Conservation (phyloP, 441 rosid genomes). For the Bruguiera hainesii region DNA sequence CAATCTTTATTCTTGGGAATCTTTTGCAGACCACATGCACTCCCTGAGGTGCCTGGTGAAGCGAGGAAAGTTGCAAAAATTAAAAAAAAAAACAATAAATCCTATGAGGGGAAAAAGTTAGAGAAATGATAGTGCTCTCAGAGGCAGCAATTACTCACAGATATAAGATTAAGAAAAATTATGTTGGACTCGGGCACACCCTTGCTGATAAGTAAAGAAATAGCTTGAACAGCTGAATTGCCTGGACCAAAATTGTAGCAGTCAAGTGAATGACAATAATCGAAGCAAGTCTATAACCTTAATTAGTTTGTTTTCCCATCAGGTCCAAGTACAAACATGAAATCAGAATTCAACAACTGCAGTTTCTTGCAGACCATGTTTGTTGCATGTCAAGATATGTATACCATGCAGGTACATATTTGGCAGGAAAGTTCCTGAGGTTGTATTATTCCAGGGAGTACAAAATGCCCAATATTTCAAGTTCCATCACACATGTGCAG, state of each 20-base stretch:
- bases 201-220: conserved; percentile 77
- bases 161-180: conserved; percentile 90
- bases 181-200: conserved; percentile 91
- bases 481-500: too few species aligned
- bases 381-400: not conserved
- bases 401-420: too few species aligned
- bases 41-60: conserved; percentile 92
- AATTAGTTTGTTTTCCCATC: not conserved
- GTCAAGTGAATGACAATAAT: not conserved
- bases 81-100: not conserved
- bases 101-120: not conserved
- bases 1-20: conserved; percentile 88
- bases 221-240: conserved; percentile 93
- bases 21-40: conserved; percentile 92
- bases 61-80: not conserved
- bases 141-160: conserved; percentile 45
- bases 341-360: not conserved
- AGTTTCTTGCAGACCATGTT: not conserved
- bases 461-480: too few species aligned
- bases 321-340: not conserved
- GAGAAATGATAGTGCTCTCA: not conserved
- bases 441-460: too few species aligned
- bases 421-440: too few species aligned
- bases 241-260: conserved; percentile 40
- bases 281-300: too few species aligned